Base-by-base conservation (phyloP, 2,329 filamentous ascomycete species). In the Sphaceloma murrayae region DNA sequence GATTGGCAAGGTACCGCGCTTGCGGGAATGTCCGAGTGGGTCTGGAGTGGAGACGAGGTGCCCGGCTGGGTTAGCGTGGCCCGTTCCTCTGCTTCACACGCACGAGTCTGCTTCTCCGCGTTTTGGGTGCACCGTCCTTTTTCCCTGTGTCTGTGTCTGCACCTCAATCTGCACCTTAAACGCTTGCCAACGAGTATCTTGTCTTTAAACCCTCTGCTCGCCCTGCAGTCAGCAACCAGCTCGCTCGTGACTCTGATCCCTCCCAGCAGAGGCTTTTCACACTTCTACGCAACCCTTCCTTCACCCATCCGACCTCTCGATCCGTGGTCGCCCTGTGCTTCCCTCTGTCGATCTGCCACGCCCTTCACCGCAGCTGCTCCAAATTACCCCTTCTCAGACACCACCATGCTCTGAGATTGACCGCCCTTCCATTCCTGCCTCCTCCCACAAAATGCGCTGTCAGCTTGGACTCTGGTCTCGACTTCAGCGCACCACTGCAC, bases 61-160 rank as follows among this genome's bases (percentile, higher is more conserved):
- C n/a, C 34, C 14, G 19, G 6, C 7, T 36, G 7, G 18, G 17
- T 19, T 38, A 11, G 10, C 24, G 34, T 19, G 33, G 17, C 6
- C n/a, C 22, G 13, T 18, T 14, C n/a, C n/a, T n/a, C n/a, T n/a
- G n/a, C n/a, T n/a, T n/a, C n/a, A n/a, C n/a, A n/a, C n/a, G 24
- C 24, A 27, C 24, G 24, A 27, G 24, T 11, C n/a, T n/a, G 24
- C 16, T 40, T 40, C 36, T 40, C 36, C 36, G 36, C 36, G 36
- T 40, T 40, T 40, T 40, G n/a, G 21, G 24, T 27, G 24, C 36
- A 29, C 18, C n/a, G 18, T 40, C 36, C 22, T 40, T 40, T 40
- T 40, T 40, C 24, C 24, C 11, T 11, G 24, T 7, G 11, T 30
- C 36, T 19, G n/a, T n/a, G n/a, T n/a, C 19, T 38, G 3, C 11